These are phyloP conservation scores for Haplosporangium sp. DNA, from an alignment of 371 early-diverging fungal species.

Conservation along the genomic window DNA sequence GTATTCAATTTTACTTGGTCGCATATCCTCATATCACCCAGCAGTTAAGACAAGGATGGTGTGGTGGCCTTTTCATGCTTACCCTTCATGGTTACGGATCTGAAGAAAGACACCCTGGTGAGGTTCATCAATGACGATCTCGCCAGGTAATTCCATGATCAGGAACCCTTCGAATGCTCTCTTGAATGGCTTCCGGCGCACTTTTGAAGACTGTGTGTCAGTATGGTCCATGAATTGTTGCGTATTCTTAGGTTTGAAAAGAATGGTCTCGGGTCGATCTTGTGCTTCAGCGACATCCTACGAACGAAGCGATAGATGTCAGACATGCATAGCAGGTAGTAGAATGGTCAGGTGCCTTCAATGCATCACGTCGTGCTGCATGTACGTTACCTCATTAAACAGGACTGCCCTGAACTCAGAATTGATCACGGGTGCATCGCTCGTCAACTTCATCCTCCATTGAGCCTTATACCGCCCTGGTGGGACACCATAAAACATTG, in stretches of 20 bases:
- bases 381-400: constrained; percentile 29
- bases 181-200: constrained; percentile 31
- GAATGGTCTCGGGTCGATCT: constrained; percentile 8
- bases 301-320: neutral
- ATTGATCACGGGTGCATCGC: constrained; percentile 43
- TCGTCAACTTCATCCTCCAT: constrained; percentile 41
- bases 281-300: constrained; percentile 6
- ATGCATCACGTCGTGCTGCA: neutral
- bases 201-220: constrained; percentile 15
- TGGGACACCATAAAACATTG: constrained; percentile 29
- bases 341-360: neutral
- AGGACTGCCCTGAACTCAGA: constrained; percentile 36
- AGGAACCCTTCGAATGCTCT: constrained; percentile 35
- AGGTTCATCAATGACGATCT: constrained; percentile 29
- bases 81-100: constrained; percentile 48
- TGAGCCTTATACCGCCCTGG: constrained; percentile 46
- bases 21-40: neutral
- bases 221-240: constrained; percentile 40
- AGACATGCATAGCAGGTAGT: neutral
- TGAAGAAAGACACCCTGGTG: constrained; percentile 30
- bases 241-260: constrained; percentile 25
- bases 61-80: neutral
- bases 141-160: constrained; percentile 37
- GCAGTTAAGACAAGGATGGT: neutral
- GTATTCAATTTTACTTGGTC: neutral